A percentile compares a stretch with the other conserved stretches of the same genome.
Evolutionary conservation across 306 rosid species (phyloP).

Genomic region (Bauhinia variegata): DNA sequence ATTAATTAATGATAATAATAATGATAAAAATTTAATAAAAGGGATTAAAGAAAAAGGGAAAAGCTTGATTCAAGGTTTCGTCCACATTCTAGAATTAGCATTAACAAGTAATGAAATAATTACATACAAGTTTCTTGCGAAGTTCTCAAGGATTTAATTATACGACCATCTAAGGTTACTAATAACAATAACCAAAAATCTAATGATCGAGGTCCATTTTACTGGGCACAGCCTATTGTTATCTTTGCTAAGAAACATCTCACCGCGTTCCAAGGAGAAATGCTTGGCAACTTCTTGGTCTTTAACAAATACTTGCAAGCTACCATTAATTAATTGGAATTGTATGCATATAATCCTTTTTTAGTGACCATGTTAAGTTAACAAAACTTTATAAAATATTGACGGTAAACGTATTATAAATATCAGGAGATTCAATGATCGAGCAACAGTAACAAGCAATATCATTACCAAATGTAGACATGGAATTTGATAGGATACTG

Average conservation of each 20-base stretch:
- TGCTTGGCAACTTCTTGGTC: constrained; percentile 19
- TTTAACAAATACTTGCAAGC: background rate
- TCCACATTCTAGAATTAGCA: too few relatives aligned
- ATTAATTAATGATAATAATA: background rate
- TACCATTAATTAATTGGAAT: constrained; percentile 28
- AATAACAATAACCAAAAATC: background rate
- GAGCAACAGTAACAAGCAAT: background rate
- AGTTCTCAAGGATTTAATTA: background rate
- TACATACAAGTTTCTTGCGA: too few relatives aligned
- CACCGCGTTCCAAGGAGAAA: background rate
- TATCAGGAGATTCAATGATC: background rate
- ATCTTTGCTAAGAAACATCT: background rate
- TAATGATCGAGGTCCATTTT: background rate
- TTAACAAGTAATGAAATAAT: too few relatives aligned
- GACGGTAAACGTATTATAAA: background rate
- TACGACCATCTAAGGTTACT: too few relatives aligned
- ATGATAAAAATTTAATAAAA: too few relatives aligned
- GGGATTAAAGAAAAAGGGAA: too few relatives aligned
- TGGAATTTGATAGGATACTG: constrained; percentile 29
- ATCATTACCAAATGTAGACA: constrained; percentile 1
- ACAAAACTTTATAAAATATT: constrained; percentile 1
- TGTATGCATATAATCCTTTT: constrained; percentile 8
- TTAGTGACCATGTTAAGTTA: background rate
- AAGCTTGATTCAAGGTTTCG: too few relatives aligned
- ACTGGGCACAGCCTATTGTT: background rate